Percentiles rank a stretch among this genome's conserved stretches.
Conservation (phyloP, 2,329 filamentous ascomycete genomes). For the Aspergillus ibericus region DNA sequence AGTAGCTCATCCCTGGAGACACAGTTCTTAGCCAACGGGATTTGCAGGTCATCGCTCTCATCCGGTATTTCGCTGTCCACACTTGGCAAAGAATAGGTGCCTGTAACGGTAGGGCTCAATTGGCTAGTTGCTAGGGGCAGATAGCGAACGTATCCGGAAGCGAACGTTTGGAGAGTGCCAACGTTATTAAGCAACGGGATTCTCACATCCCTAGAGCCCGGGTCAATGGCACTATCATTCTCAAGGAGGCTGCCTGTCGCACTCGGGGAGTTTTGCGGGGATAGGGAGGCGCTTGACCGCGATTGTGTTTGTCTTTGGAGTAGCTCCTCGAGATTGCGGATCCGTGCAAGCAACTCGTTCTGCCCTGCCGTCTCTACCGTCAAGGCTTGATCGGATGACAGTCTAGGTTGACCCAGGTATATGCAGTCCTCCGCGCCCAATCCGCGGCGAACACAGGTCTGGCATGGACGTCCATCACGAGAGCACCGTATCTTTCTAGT, state of each 20-base stretch:
- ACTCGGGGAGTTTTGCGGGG: conserved; percentile 29
- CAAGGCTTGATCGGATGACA: conserved; percentile 28
- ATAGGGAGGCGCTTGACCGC: conserved; percentile 23
- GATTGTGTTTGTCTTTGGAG: conserved; percentile 34
- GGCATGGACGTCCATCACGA: conserved; percentile 40
- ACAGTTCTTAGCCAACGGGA: conserved; percentile 32
- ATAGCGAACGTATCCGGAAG: conserved; percentile 40
- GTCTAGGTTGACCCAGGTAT: conserved; percentile 37
- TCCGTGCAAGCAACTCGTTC: conserved; percentile 34
- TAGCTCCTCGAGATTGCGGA: conserved; percentile 37
- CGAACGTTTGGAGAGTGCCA: conserved; percentile 32
- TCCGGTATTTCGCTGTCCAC: conserved; percentile 28
- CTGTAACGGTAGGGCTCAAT: conserved; percentile 26
- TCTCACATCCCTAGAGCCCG: conserved; percentile 21
- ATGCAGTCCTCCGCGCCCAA: conserved; percentile 39
- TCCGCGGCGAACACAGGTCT: conserved; percentile 42
- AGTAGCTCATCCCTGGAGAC: conserved; percentile 32
- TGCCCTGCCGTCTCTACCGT: conserved; percentile 27
- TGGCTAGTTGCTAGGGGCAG: conserved; percentile 35
- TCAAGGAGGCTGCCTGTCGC: conserved; percentile 29
- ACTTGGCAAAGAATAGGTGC: conserved; percentile 27
- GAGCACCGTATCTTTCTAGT: conserved; percentile 43
- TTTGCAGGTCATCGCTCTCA: conserved; percentile 33
- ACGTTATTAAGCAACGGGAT: conserved; percentile 26
- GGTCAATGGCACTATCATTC: conserved; percentile 20